Base-by-base conservation (phyloP, 495 filamentous ascomycete species). In the Tuber magnatum region DNA sequence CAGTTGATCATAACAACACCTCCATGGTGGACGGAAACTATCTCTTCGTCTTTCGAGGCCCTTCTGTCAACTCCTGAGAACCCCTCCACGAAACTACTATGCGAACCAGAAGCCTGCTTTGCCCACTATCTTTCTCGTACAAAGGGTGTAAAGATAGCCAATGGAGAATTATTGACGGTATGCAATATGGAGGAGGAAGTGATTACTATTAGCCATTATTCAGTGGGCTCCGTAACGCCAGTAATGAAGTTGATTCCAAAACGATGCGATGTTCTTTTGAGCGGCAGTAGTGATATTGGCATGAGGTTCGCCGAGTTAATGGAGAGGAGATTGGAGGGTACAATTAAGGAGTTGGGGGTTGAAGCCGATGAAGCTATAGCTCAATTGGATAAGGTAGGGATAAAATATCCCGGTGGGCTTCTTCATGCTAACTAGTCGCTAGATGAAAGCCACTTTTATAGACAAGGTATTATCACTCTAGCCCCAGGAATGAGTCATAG, bases 131-230 rank as follows among this genome's bases (percentile, higher is more conserved):
- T 61, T 32, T 61, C 51, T 61, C 51, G 51, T 12, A 61, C 51
- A 10, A 61, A 32, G 24, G 51, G 51, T 32, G 51, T 32, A 61
- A 61, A 32, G 51, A 32, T 61, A 32, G 10, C n/a, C n/a, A 32
- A 61, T 61, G 51, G 51, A 28, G 51, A 61, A 16, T 3, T 61
- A 14, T 16, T 61, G 28, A 61, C 51, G n/a, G 51, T 61, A 61
- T 61, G 51, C 51, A 61, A 32, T 61, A 61, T 61, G 51, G 51
- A 61, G 51, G 51, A 61, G 51, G 51, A 61, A 61, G 32, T 61
- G 51, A 61, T 61, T 16, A 32, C n/a, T 16, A 61, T 61, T 32
- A 61, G 51, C 51, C 51, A 61, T 22, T 61, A 61, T 61, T 61
- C n/a, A 32, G n/a, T 32, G 51, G 51, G n/a, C 12, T 61, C 51